phyloP scores from a whole-genome alignment of 768 basidiomycete species.

The Pholiota conissans region DNA sequence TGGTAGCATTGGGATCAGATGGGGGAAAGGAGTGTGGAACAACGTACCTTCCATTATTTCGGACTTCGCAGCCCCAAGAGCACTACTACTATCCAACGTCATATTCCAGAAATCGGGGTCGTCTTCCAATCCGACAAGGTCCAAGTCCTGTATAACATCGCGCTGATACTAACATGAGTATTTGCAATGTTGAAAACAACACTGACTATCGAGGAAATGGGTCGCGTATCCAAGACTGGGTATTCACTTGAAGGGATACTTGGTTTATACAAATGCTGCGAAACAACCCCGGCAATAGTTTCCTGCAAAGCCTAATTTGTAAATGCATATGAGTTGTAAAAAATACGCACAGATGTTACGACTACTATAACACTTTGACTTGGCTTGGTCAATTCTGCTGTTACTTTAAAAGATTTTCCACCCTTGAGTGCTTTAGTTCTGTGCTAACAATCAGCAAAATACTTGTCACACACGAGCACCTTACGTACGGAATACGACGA shows the following conservation, averaged over 20 bases:
- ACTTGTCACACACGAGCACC: no score
- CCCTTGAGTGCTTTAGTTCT: constrained; percentile 72
- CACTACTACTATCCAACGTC: constrained; percentile 40
- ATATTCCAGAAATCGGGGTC: constrained; percentile 69
- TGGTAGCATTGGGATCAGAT: not conserved
- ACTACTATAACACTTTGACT: constrained; percentile 67
- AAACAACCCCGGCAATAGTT: constrained; percentile 65
- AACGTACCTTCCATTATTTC: constrained; percentile 4
- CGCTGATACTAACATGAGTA: not conserved
- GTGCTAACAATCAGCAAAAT: not conserved
- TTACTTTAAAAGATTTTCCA: constrained; percentile 59
- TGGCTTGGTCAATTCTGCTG: constrained; percentile 64
- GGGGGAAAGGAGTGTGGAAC: not conserved
- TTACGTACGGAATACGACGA: constrained; percentile 68
- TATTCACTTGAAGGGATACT: constrained; percentile 51
- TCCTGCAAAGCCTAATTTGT: constrained; percentile 48
- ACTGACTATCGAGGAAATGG: constrained; percentile 57
- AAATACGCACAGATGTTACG: constrained; percentile 55
- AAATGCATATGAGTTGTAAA: not conserved
- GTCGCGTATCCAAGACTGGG: constrained; percentile 72
- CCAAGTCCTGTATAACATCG: constrained; percentile 51
- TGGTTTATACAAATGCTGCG: constrained; percentile 58
- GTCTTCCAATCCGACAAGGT: constrained; percentile 66
- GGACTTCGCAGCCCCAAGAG: constrained; percentile 16
- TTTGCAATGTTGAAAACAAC: not conserved